Percentiles rank a stretch among this genome's conserved stretches.
phyloP scores from a whole-genome alignment of 495 filamentous ascomycete species.

The Aspergillus avenaceus region DNA sequence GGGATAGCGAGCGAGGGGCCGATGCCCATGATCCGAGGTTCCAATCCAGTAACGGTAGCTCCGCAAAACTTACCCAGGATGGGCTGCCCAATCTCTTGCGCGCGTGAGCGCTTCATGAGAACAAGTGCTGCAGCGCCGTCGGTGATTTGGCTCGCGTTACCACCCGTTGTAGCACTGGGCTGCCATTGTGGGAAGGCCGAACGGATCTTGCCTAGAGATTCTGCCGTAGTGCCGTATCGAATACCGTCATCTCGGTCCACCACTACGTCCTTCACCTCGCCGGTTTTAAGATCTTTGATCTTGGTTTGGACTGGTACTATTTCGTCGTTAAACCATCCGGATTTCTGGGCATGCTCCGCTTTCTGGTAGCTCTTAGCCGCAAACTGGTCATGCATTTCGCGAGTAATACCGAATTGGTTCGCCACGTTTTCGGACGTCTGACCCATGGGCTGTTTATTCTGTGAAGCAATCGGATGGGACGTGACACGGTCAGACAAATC shows the following conservation, averaged over 20 bases:
- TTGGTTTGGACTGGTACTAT: conserved; percentile 80
- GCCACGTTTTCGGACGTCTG: conserved; percentile 95
- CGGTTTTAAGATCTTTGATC: conserved; percentile 77
- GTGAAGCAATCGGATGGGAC: conserved; percentile 64
- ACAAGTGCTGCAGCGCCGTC: conserved; percentile 89
- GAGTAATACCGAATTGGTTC: conserved; percentile 74
- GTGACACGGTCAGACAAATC: conserved; percentile 73
- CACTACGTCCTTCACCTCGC: conserved; percentile 69
- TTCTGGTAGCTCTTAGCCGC: conserved; percentile 80
- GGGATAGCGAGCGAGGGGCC: conserved; percentile 89
- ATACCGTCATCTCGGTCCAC: conserved; percentile 87
- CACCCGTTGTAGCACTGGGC: conserved; percentile 79
- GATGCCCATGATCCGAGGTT: conserved; percentile 95
- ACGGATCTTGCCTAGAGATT: conserved; percentile 76
- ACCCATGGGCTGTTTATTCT: conserved; percentile 91
- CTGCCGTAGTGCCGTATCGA: conserved; percentile 82
- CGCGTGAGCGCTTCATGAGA: conserved; percentile 88
- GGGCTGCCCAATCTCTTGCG: conserved; percentile 77
- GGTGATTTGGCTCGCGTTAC: conserved; percentile 90
- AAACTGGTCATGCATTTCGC: conserved; percentile 74
- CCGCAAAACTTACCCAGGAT: conserved; percentile 91
- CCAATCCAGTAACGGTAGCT: conserved; percentile 79
- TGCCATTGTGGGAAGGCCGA: conserved; percentile 86
- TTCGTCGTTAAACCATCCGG: conserved; percentile 87
- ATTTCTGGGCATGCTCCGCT: conserved; percentile 87